Conservation (phyloP, 768 basidiomycete genomes). For the Phanerochaete sordida region DNA sequence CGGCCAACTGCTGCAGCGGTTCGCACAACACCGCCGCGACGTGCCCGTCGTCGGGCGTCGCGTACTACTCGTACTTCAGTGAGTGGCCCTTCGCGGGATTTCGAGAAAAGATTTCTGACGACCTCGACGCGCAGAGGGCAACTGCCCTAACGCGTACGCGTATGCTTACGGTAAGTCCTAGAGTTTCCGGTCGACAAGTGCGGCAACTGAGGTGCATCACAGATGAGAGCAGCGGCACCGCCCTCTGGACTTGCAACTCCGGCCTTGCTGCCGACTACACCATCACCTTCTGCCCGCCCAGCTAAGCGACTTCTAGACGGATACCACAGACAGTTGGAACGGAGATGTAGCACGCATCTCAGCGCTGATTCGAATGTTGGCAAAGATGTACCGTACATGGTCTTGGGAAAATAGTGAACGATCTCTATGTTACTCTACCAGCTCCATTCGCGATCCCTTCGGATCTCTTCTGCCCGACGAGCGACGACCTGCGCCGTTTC, state of each 20-base stretch:
- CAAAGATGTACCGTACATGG: background rate
- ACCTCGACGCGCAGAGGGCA: slow-evolving; percentile 27
- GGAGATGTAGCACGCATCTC: background rate
- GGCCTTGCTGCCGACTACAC: slow-evolving; percentile 37
- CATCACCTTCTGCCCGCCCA: slow-evolving; percentile 42
- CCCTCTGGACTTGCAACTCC: slow-evolving; percentile 42
- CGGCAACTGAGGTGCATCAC: background rate
- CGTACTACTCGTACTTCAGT: slow-evolving; percentile 47
- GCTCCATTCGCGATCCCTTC: slow-evolving; percentile 48
- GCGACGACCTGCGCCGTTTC: slow-evolving; percentile 57
- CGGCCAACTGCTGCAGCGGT: slow-evolving; percentile 65
- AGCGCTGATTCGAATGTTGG: background rate
- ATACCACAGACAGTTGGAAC: no score
- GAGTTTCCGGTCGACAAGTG: background rate
- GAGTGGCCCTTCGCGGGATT: slow-evolving; percentile 10
- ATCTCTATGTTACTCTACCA: background rate
- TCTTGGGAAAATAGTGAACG: background rate
- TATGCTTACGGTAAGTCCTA: slow-evolving; percentile 36
- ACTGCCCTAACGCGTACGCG: slow-evolving; percentile 45
- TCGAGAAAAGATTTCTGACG: background rate
- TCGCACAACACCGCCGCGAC: slow-evolving; percentile 46
- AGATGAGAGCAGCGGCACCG: slow-evolving; percentile 43
- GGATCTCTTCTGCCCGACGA: slow-evolving; percentile 56
- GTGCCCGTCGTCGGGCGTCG: slow-evolving; percentile 48
- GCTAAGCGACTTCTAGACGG: background rate